Conservation (phyloP, 192 early-diverging fungal genomes). For the Coemansia biformis region DNA sequence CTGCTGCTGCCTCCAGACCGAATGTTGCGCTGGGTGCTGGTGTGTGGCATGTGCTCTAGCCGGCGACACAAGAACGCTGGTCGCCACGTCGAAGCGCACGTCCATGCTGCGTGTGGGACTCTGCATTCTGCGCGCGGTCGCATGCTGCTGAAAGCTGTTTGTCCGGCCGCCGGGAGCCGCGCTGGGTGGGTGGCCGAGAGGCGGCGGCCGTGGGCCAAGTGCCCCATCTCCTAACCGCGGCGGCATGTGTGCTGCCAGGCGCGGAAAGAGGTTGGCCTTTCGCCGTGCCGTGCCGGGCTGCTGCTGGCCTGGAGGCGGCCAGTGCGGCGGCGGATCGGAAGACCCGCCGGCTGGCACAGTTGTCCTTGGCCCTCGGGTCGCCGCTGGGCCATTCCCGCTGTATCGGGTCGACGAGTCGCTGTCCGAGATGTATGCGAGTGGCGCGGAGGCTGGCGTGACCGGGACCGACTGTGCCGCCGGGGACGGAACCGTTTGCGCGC, state of each 20-base stretch:
- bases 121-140: too few species aligned
- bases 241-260: conserved; percentile 36
- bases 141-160: conserved; percentile 1
- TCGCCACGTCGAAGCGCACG: conserved; percentile 7
- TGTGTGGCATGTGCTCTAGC: neutral
- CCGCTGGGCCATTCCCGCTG: neutral
- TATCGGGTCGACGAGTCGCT: conserved; percentile 11
- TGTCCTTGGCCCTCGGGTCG: neutral
- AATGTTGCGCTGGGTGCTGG: neutral
- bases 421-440: conserved; percentile 19
- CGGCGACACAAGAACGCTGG: conserved; percentile 7
- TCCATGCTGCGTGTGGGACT: neutral
- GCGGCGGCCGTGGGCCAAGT: neutral
- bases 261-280: conserved; percentile 32
- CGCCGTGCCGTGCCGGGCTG: conserved; percentile 4
- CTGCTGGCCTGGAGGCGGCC: conserved; percentile 1
- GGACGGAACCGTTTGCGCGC: conserved; percentile 15
- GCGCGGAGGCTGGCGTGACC: conserved; percentile 17
- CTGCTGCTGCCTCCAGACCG: neutral
- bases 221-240: conserved; percentile 1
- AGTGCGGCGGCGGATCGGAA: neutral
- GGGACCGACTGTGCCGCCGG: conserved; percentile 27
- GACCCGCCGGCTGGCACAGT: neutral
- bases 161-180: too few species aligned
- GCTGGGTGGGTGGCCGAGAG: neutral